Conservation (phyloP, 2,329 filamentous ascomycete genomes). For the Xylariomycetidae sp. region DNA sequence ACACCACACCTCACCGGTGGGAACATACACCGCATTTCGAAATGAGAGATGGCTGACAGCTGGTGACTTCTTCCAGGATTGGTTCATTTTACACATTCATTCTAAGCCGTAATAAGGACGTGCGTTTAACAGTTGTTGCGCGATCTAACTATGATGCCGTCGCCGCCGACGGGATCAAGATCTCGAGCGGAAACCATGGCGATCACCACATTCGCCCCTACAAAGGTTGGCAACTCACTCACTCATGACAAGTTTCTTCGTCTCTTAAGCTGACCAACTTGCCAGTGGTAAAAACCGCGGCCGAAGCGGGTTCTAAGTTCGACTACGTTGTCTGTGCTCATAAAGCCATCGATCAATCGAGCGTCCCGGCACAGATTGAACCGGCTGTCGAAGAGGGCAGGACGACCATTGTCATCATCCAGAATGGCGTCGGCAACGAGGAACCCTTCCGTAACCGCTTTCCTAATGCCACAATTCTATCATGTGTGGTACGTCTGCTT, state of each 20-base stretch:
- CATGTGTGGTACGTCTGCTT: slow-evolving; percentile 46
- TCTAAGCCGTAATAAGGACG: slow-evolving; percentile 35
- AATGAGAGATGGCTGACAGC: too few species aligned
- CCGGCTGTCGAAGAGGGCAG: slow-evolving; percentile 30
- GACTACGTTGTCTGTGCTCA: slow-evolving; percentile 54
- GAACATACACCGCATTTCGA: not conserved
- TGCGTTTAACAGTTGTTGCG: slow-evolving; percentile 55
- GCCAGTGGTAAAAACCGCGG: slow-evolving; percentile 40
- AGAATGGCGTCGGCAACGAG: slow-evolving; percentile 60
- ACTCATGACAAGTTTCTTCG: slow-evolving; percentile 20
- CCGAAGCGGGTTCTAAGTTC: slow-evolving; percentile 41
- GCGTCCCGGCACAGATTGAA: slow-evolving; percentile 28
- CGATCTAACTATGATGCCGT: slow-evolving; percentile 57
- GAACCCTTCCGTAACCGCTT: slow-evolving; percentile 45
- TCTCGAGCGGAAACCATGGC: slow-evolving; percentile 52
- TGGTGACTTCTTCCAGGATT: slow-evolving; percentile 33
- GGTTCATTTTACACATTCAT: slow-evolving; percentile 56
- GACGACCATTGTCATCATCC: slow-evolving; percentile 54
- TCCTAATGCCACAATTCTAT: slow-evolving; percentile 48
- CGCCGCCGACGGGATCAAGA: slow-evolving; percentile 44
- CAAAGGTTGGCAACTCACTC: too few species aligned
- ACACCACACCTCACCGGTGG: slow-evolving; percentile 4
- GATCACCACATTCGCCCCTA: slow-evolving; percentile 46
- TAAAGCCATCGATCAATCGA: slow-evolving; percentile 43
- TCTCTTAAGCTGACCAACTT: slow-evolving; percentile 1